Evolutionary conservation across 306 rosid genomes (phyloP).

Genomic region (Cajanus cajan): DNA sequence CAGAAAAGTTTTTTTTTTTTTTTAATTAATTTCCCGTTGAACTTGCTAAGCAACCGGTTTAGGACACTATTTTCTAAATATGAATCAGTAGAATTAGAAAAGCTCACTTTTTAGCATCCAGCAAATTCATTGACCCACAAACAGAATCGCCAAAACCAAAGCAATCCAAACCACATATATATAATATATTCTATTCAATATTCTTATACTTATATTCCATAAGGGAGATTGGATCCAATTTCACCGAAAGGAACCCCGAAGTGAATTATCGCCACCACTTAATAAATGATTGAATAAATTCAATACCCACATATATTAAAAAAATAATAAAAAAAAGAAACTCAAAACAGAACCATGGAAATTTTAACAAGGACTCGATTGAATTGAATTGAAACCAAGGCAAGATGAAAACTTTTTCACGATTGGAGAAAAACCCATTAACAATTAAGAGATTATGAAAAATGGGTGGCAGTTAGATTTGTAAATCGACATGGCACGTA

Average conservation of each 20-base stretch:
- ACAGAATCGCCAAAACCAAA: conserved; percentile 25
- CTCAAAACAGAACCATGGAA: neutral
- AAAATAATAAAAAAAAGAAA: neutral
- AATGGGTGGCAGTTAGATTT: conserved; percentile 39
- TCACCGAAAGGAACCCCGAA: conserved; percentile 15
- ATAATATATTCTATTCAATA: conserved; percentile 27
- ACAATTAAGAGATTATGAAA: conserved; percentile 24
- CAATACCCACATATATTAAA: neutral
- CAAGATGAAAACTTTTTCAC: neutral
- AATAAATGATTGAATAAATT: conserved; percentile 11
- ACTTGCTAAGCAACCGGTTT: neutral
- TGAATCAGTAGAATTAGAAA: conserved; percentile 2
- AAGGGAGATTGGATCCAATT: conserved; percentile 27
- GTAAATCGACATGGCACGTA: conserved; percentile 29
- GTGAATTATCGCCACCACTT: conserved; percentile 26
- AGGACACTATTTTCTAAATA: conserved; percentile 16
- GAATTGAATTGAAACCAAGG: neutral
- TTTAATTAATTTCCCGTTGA: neutral
- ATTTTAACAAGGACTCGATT: conserved; percentile 4
- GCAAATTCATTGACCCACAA: conserved; percentile 14
- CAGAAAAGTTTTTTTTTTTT: neutral
- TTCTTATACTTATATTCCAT: conserved; percentile 16
- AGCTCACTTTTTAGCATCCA: neutral
- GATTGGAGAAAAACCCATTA: conserved; percentile 33
- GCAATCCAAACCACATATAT: conserved; percentile 28